A percentile compares a stretch with the other conserved stretches of the same genome.
phyloP scores from a whole-genome alignment of 208 protist species.

The Leishmania major region DNA sequence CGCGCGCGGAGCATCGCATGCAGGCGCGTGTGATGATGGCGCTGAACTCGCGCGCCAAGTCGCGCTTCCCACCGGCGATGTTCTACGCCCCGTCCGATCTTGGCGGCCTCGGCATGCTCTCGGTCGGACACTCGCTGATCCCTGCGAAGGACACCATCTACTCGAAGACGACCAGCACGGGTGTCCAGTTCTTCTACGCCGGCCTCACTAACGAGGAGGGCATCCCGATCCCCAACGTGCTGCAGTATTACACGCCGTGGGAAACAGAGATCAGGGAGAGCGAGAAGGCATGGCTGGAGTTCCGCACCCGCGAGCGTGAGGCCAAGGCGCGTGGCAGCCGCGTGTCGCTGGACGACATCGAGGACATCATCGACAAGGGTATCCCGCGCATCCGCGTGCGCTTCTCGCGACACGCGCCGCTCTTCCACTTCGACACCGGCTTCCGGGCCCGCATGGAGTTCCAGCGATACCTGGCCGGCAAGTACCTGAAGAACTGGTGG shows the following conservation, averaged over 20 bases:
- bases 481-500: conserved; percentile 99
- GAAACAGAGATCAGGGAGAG: conserved; percentile 99
- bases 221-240: conserved; percentile 99
- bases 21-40: conserved; percentile 99
- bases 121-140: conserved; percentile 99
- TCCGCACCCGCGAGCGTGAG: conserved; percentile 98
- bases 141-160: conserved; percentile 99
- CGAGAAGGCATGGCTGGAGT: conserved; percentile 99
- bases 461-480: conserved; percentile 98
- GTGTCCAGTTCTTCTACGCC: conserved; percentile 99
- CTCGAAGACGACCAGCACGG: conserved; percentile 97
- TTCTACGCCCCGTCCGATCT: conserved; percentile 99
- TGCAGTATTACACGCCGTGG: conserved; percentile 99
- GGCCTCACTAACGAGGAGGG: conserved; percentile 99
- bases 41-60: conserved; percentile 99
- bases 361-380: conserved; percentile 99
- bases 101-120: conserved; percentile 99
- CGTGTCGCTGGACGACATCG: conserved; percentile 99
- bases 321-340: conserved; percentile 97
- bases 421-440: conserved; percentile 99
- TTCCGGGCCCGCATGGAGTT: conserved; percentile 99
- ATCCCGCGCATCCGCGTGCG: conserved; percentile 99
- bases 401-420: conserved; percentile 99
- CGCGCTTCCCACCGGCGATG: conserved; percentile 99
- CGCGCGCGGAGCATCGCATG: conserved; percentile 99